Percentiles rank a stretch among this genome's conserved stretches.
These are phyloP conservation scores for Phanerodontia chrysosporium DNA, from an alignment of 768 basidiomycete genomes.

Conservation along the genomic window DNA sequence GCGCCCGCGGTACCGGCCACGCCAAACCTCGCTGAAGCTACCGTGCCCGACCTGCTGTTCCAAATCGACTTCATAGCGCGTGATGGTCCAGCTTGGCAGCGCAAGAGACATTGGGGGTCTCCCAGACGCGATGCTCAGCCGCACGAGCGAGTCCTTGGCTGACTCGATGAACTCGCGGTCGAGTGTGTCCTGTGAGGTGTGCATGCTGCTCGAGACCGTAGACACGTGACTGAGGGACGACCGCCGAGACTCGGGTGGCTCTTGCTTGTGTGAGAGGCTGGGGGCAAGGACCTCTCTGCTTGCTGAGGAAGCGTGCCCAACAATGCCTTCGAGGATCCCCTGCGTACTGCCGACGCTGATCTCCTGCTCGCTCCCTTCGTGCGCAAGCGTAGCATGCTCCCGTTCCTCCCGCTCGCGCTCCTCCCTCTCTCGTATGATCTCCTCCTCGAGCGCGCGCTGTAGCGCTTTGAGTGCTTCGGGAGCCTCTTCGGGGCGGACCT, in stretches of 20 bases:
- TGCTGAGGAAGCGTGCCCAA: too few relatives aligned
- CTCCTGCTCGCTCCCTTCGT: conserved; percentile 11
- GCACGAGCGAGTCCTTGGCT: conserved; percentile 65
- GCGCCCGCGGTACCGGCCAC: conserved; percentile 65
- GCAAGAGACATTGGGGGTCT: conserved; percentile 7
- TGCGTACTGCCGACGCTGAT: conserved; percentile 6
- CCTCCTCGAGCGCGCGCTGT: conserved; percentile 58
- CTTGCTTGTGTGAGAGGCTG: conserved; percentile 6
- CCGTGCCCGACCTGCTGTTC: conserved; percentile 68
- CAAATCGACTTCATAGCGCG: conserved; percentile 73
- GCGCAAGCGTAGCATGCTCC: conserved; percentile 20
- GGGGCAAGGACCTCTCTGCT: not conserved
- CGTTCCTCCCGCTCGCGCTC: conserved; percentile 15
- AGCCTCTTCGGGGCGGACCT: conserved; percentile 64
- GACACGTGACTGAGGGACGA: conserved; percentile 1
- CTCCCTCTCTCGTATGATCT: conserved; percentile 31
- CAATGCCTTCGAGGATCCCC: conserved; percentile 5
- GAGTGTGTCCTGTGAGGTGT: conserved; percentile 39
- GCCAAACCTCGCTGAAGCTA: conserved; percentile 74
- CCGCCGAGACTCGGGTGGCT: conserved; percentile 5
- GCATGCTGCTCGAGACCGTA: not conserved
- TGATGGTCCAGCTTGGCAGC: conserved; percentile 76
- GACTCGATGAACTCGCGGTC: conserved; percentile 69
- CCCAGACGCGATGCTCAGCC: conserved; percentile 42
- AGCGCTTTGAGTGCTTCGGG: conserved; percentile 80